Conservation (phyloP, 495 filamentous ascomycete species). For the Parathielavia hyrcaniae region DNA sequence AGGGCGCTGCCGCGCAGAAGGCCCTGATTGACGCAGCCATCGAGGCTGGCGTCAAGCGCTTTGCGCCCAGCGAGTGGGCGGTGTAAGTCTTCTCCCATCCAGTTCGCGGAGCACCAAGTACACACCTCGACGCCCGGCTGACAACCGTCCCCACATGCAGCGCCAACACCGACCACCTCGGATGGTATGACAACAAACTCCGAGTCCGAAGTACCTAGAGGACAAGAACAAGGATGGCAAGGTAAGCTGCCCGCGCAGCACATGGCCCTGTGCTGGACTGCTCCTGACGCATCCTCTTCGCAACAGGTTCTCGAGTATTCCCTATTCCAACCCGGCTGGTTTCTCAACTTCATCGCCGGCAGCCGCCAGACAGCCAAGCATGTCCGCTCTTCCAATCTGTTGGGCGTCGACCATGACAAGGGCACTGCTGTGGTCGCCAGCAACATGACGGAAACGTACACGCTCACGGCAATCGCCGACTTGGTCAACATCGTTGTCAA, state of each 20-base stretch:
- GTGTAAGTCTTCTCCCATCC: too few relatives aligned
- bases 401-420: constrained; percentile 41
- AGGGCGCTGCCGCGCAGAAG: constrained; percentile 34
- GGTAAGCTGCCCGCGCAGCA: not conserved
- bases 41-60: constrained; percentile 47
- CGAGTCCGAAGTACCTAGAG: constrained; percentile 44
- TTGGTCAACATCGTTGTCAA: constrained; percentile 32
- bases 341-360: constrained; percentile 46
- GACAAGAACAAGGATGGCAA: constrained; percentile 17
- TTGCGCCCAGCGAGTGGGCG: constrained; percentile 44
- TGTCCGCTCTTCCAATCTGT: constrained; percentile 34
- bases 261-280: too few relatives aligned
- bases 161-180: constrained; percentile 27
- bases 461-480: constrained; percentile 44
- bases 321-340: constrained; percentile 51
- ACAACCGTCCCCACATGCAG: not conserved
- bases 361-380: constrained; percentile 45
- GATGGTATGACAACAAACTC: constrained; percentile 46
- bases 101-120: too few relatives aligned
- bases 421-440: constrained; percentile 45
- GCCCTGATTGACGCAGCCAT: constrained; percentile 48
- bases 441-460: constrained; percentile 37
- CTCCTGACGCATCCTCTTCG: constrained; percentile 1
- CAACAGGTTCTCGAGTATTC: constrained; percentile 51
- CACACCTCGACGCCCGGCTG: too few relatives aligned